Conservation (phyloP, 257 asterid species). For the Primulina eburnea region DNA sequence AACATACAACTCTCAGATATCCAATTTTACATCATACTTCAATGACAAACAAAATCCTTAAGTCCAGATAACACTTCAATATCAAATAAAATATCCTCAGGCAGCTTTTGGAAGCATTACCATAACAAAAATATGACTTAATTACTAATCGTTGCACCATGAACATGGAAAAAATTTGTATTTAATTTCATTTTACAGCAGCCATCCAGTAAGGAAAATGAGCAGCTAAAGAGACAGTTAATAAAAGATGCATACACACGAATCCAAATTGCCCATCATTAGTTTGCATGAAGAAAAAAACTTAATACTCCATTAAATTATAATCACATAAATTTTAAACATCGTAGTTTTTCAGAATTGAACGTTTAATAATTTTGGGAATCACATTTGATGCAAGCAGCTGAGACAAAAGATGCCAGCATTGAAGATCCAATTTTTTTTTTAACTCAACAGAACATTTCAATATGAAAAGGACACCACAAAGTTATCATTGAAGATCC, state of each 20-base stretch:
- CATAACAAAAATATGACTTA: not conserved
- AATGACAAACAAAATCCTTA: not conserved
- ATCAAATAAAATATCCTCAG: not conserved
- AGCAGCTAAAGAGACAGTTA: not conserved
- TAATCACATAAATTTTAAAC: no score
- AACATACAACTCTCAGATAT: constrained; percentile 10
- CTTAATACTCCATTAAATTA: no score
- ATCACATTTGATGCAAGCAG: not conserved
- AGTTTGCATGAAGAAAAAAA: not conserved
- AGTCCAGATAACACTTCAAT: not conserved
- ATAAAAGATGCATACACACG: not conserved
- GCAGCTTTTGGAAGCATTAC: not conserved
- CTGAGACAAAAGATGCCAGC: not conserved
- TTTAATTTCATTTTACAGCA: not conserved
- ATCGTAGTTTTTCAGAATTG: no score
- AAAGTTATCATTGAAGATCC: not conserved
- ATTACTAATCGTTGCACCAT: not conserved
- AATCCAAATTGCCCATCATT: not conserved
- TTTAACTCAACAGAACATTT: not conserved
- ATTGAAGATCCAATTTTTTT: not conserved
- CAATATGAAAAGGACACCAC: not conserved
- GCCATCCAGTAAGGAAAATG: not conserved
- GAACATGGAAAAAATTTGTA: not conserved
- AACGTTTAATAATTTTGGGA: no score
- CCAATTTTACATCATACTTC: not conserved